Percentiles rank a stretch among this genome's conserved stretches.
Evolutionary conservation across 108 stramenopile genomes (phyloP).

Genomic region (Epithemia pelagica): DNA sequence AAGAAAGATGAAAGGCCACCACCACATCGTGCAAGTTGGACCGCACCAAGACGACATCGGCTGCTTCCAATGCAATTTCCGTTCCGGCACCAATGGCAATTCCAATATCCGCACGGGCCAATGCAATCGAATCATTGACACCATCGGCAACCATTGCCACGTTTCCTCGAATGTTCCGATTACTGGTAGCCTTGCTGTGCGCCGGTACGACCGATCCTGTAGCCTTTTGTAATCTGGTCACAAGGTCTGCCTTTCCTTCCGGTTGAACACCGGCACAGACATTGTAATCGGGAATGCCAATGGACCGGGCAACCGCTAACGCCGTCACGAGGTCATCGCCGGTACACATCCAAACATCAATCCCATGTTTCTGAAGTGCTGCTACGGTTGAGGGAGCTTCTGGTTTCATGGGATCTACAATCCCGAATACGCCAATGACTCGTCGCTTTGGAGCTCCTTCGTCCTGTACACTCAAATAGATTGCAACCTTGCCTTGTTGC

Average conservation of each 20-base stretch:
- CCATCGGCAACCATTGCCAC: slow-evolving; percentile 96
- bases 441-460: slow-evolving; percentile 6
- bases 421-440: slow-evolving; percentile 50
- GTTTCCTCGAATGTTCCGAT: neutral
- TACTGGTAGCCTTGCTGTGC: neutral
- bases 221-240: slow-evolving; percentile 43
- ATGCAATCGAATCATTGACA: slow-evolving; percentile 95
- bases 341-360: slow-evolving; percentile 91
- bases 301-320: slow-evolving; percentile 56
- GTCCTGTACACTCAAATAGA: slow-evolving; percentile 45
- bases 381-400: slow-evolving; percentile 52
- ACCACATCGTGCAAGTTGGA: slow-evolving; percentile 77
- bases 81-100: slow-evolving; percentile 92
- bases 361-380: slow-evolving; percentile 46
- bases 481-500: slow-evolving; percentile 41
- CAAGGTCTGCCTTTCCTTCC: slow-evolving; percentile 67
- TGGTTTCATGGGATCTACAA: slow-evolving; percentile 69
- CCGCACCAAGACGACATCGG: slow-evolving; percentile 84
- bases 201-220: neutral
- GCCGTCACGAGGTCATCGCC: slow-evolving; percentile 86
- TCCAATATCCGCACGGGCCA: slow-evolving; percentile 87
- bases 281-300: slow-evolving; percentile 61
- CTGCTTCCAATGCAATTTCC: slow-evolving; percentile 89
- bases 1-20: slow-evolving; percentile 74
- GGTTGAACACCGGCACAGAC: slow-evolving; percentile 73